Conservation (phyloP, 441 rosid genomes). For the Populus trichocarpa region DNA sequence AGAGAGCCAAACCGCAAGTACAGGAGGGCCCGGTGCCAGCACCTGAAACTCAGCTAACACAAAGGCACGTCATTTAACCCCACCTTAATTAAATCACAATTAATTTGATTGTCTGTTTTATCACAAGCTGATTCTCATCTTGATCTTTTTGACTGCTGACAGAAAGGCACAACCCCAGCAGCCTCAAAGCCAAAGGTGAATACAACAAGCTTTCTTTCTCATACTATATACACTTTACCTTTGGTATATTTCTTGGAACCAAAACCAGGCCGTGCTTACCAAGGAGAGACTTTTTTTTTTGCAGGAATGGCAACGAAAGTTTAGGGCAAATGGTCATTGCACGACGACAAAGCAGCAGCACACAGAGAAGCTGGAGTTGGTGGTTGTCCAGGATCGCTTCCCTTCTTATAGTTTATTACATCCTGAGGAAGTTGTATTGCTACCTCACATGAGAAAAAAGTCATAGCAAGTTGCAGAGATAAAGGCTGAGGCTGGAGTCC, state of each 20-base stretch:
- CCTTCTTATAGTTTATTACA: constrained; percentile 32
- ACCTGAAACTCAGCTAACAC: not conserved
- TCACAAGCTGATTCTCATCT: not conserved
- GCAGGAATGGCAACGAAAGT: constrained; percentile 19
- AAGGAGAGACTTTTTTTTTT: not conserved
- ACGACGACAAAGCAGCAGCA: not conserved
- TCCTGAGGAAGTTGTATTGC: constrained; percentile 34
- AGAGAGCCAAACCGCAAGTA: constrained; percentile 8
- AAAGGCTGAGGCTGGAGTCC: not conserved
- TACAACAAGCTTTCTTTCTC: not conserved
- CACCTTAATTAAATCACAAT: not conserved
- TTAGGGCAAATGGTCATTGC: not conserved
- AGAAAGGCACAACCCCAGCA: not conserved
- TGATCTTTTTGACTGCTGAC: not conserved
- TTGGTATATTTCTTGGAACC: not conserved
- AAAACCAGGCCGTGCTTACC: not conserved
- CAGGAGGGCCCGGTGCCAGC: not conserved
- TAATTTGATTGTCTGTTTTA: not conserved
- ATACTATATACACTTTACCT: not conserved
- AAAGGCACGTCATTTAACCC: constrained; percentile 15
- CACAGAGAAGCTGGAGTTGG: constrained; percentile 10
- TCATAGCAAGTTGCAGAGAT: not conserved
- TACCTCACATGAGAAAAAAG: not conserved
- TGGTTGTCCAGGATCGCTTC: constrained; percentile 24
- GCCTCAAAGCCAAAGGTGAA: not conserved